Conservation (phyloP, 2,329 filamentous ascomycete species). For the Phialophora verrucosa region DNA sequence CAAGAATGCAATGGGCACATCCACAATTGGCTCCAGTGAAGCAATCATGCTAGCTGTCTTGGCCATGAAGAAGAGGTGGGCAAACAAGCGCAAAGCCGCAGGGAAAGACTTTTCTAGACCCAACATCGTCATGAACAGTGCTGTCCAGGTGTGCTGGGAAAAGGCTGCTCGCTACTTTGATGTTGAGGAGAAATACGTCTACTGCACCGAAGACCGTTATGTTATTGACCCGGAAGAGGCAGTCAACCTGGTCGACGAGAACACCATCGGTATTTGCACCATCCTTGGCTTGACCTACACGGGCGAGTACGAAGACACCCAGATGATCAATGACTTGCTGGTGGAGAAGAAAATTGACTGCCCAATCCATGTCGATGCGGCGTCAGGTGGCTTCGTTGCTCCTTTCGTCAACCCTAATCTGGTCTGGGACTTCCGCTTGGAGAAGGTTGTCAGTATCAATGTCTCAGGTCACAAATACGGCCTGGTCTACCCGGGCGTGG, state of each 20-base stretch:
- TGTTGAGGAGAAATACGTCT: slow-evolving; percentile 82
- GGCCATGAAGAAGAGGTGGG: slow-evolving; percentile 96
- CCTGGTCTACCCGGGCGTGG: slow-evolving; percentile 83
- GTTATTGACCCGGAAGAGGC: slow-evolving; percentile 69
- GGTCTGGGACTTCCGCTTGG: slow-evolving; percentile 88
- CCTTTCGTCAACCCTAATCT: slow-evolving; percentile 86
- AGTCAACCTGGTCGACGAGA: slow-evolving; percentile 68
- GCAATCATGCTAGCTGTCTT: slow-evolving; percentile 61
- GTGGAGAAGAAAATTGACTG: slow-evolving; percentile 75
- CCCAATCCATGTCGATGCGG: slow-evolving; percentile 92
- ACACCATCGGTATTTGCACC: slow-evolving; percentile 86
- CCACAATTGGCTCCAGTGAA: slow-evolving; percentile 87
- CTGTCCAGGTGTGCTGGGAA: slow-evolving; percentile 97
- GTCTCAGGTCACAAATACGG: slow-evolving; percentile 90
- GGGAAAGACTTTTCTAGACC: slow-evolving; percentile 81
- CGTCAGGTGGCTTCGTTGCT: slow-evolving; percentile 88
- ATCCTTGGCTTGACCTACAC: slow-evolving; percentile 95
- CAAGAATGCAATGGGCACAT: slow-evolving; percentile 78
- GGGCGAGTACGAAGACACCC: slow-evolving; percentile 92
- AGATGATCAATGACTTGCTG: slow-evolving; percentile 87
- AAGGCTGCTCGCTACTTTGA: slow-evolving; percentile 91
- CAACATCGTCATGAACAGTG: slow-evolving; percentile 94
- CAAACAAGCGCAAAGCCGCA: slow-evolving; percentile 79
- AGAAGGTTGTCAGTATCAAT: slow-evolving; percentile 91
- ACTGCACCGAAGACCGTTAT: slow-evolving; percentile 65